Evolutionary conservation across 495 filamentous ascomycete genomes (phyloP).

Genomic region (Aspergillus panamensis): DNA sequence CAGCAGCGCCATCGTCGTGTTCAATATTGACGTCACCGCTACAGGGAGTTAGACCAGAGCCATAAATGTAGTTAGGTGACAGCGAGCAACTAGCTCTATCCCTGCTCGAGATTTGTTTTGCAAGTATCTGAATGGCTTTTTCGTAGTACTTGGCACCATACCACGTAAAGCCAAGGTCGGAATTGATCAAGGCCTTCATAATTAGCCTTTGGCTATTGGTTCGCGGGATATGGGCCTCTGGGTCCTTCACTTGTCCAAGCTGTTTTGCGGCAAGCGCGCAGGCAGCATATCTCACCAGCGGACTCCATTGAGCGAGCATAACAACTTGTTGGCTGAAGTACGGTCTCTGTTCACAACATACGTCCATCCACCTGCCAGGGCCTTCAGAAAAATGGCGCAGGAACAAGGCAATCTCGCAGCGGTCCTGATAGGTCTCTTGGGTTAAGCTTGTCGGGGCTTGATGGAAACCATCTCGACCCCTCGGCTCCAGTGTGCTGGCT

Average conservation of each 20-base stretch:
- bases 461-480: not conserved
- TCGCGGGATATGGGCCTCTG: constrained; percentile 7
- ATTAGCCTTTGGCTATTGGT: constrained; percentile 5
- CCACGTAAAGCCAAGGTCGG: constrained; percentile 23
- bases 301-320: constrained; percentile 10
- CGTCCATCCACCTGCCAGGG: constrained; percentile 21
- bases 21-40: constrained; percentile 4
- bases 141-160: constrained; percentile 29
- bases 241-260: constrained; percentile 20
- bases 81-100: constrained; percentile 1
- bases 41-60: not conserved
- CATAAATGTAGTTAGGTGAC: constrained; percentile 18
- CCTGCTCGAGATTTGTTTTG: constrained; percentile 15
- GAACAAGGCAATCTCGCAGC: constrained; percentile 21
- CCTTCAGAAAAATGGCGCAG: constrained; percentile 21
- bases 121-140: constrained; percentile 24
- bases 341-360: constrained; percentile 10
- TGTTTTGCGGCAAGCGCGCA: constrained; percentile 25
- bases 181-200: constrained; percentile 9
- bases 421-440: constrained; percentile 18
- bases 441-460: not conserved
- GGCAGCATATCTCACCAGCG: constrained; percentile 22
- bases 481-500: not conserved
- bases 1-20: constrained; percentile 3
- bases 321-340: constrained; percentile 21